Conservation (phyloP, 2,329 filamentous ascomycete species). For the Cryphonectria nitschkei region DNA sequence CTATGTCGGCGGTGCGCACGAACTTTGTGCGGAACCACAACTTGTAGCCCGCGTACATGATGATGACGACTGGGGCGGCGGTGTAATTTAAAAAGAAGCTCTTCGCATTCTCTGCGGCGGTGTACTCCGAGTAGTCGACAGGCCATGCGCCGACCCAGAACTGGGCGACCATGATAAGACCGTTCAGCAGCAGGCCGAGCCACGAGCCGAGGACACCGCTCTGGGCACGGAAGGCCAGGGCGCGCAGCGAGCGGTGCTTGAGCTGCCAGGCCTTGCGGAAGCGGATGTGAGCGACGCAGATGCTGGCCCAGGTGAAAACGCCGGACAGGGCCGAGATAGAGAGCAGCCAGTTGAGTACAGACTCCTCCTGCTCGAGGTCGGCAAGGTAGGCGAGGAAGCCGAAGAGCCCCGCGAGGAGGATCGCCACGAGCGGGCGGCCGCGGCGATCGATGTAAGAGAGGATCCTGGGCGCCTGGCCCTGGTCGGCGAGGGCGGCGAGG, state of each 20-base stretch:
- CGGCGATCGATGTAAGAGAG: constrained; percentile 81
- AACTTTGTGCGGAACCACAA: constrained; percentile 70
- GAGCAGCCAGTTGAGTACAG: constrained; percentile 79
- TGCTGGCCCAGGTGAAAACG: constrained; percentile 81
- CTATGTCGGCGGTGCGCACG: constrained; percentile 75
- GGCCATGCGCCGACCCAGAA: constrained; percentile 88
- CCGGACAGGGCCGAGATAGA: constrained; percentile 73
- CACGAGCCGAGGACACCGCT: constrained; percentile 80
- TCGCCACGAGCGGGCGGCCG: constrained; percentile 78
- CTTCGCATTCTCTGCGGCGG: constrained; percentile 51
- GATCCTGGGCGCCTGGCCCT: constrained; percentile 77
- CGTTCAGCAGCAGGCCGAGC: constrained; percentile 76
- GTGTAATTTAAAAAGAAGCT: constrained; percentile 77
- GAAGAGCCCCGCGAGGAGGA: constrained; percentile 66
- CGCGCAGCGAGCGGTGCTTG: constrained; percentile 70
- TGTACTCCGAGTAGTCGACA: constrained; percentile 54
- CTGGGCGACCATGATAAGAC: constrained; percentile 76
- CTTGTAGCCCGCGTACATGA: constrained; percentile 77
- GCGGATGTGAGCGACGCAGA: constrained; percentile 89
- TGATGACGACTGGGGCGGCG: constrained; percentile 68
- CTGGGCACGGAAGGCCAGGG: constrained; percentile 82
- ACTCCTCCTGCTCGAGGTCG: constrained; percentile 60
- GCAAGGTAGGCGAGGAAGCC: constrained; percentile 81
- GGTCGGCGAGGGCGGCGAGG: constrained; percentile 85
- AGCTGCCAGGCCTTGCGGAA: constrained; percentile 80